Evolutionary conservation across 306 rosid species (phyloP).

Genomic region (Urtica urens): DNA sequence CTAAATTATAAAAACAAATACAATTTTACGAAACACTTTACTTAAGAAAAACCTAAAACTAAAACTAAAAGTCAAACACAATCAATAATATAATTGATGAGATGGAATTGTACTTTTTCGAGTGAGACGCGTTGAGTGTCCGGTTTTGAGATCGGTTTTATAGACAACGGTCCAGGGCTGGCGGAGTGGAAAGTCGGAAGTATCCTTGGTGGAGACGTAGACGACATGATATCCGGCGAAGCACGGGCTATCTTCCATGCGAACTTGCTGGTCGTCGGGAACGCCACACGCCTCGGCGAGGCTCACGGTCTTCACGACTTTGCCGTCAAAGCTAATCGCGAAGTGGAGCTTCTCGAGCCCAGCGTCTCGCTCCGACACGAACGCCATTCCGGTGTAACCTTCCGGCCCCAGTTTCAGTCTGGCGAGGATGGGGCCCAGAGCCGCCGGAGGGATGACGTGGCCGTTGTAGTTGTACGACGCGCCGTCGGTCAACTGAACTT

Average conservation of each 20-base stretch:
- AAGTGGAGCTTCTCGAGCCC: slow-evolving; percentile 7
- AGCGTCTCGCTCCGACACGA: background rate
- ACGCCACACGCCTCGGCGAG: background rate
- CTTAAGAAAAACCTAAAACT: too few species aligned
- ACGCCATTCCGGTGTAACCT: background rate
- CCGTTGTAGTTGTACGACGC: slow-evolving; percentile 7
- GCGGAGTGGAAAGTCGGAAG: background rate
- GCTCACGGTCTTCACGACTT: background rate
- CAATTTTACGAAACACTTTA: too few species aligned
- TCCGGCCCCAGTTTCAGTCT: background rate
- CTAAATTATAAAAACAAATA: too few species aligned
- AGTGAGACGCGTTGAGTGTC: background rate
- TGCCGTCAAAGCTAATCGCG: background rate
- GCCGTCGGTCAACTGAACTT: slow-evolving; percentile 6
- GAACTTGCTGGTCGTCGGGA: background rate
- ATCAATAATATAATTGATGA: too few species aligned
- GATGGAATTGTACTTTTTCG: too few species aligned
- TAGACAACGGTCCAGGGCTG: slow-evolving; percentile 10
- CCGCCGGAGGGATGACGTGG: background rate
- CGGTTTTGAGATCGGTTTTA: slow-evolving; percentile 4
- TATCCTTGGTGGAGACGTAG: slow-evolving; percentile 4
- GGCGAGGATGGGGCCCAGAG: background rate
- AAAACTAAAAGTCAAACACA: too few species aligned
- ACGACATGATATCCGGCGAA: slow-evolving; percentile 1
- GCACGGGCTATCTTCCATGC: slow-evolving; percentile 3